A percentile compares a stretch with the other conserved stretches of the same genome.
phyloP scores from a whole-genome alignment of 2,329 filamentous ascomycete genomes.

The Metarhizium album region DNA sequence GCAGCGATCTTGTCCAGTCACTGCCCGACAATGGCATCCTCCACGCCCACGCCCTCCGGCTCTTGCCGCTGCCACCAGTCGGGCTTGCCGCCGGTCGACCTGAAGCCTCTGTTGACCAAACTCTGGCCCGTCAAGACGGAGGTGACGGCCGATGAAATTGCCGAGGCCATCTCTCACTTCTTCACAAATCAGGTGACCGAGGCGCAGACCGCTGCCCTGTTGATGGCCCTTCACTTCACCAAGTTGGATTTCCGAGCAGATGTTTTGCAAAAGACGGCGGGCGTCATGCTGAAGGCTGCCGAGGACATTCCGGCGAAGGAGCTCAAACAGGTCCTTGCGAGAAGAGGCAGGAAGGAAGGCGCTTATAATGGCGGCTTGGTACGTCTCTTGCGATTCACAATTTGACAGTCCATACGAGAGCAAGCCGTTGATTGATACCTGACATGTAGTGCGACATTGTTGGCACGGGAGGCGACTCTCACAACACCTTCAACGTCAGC shows the following conservation, averaged over 20 bases:
- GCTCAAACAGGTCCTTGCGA: slow-evolving; percentile 50
- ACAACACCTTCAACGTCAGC: slow-evolving; percentile 97
- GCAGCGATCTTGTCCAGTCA: neutral
- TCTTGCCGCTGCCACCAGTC: slow-evolving; percentile 16
- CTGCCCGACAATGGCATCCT: slow-evolving; percentile 19
- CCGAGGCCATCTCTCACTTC: slow-evolving; percentile 79
- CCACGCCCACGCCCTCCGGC: slow-evolving; percentile 17
- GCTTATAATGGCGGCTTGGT: slow-evolving; percentile 75
- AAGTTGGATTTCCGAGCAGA: slow-evolving; percentile 73
- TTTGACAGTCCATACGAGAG: neutral
- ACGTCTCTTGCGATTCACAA: slow-evolving; percentile 21
- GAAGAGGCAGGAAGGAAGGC: slow-evolving; percentile 55
- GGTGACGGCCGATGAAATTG: slow-evolving; percentile 71
- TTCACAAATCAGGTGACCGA: slow-evolving; percentile 86
- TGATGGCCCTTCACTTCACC: slow-evolving; percentile 89
- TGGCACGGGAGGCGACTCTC: slow-evolving; percentile 88
- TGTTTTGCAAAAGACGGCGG: slow-evolving; percentile 76
- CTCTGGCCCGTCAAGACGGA: slow-evolving; percentile 50
- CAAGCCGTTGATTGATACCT: neutral
- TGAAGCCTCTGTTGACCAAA: slow-evolving; percentile 62
- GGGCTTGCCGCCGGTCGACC: slow-evolving; percentile 34
- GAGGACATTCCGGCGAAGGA: slow-evolving; percentile 55
- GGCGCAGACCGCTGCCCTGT: slow-evolving; percentile 74
- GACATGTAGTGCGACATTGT: slow-evolving; percentile 70
- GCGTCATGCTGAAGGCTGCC: slow-evolving; percentile 73